These are phyloP conservation scores for Helianthus tuberosus DNA, from an alignment of 129 eudicot genomes.

Conservation along the genomic window DNA sequence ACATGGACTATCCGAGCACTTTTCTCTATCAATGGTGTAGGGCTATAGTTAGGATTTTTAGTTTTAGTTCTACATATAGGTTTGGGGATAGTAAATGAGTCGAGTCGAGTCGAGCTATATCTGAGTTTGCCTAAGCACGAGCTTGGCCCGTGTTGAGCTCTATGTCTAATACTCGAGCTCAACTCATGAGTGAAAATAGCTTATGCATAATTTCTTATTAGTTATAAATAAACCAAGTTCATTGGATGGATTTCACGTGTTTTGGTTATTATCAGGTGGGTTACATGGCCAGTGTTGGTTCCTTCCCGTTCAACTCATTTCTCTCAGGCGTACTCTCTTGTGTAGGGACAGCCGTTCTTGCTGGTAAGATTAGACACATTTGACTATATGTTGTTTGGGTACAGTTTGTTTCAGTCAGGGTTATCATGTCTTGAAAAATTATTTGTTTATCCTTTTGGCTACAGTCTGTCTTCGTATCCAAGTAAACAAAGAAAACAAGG, in stretches of 20 bases:
- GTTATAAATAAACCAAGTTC: not conserved
- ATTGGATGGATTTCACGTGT: not conserved
- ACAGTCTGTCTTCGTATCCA: slow-evolving; percentile 88
- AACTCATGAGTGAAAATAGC: not conserved
- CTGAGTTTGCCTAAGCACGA: too few species aligned
- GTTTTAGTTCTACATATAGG: not conserved
- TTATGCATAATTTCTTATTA: not conserved
- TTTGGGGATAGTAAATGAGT: not conserved
- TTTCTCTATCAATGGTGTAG: not conserved
- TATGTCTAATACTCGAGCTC: too few species aligned
- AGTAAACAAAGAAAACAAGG: slow-evolving; percentile 96
- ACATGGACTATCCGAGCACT: too few species aligned
- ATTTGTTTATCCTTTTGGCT: slow-evolving; percentile 23
- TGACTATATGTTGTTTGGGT: not conserved
- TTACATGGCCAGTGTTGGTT: slow-evolving; percentile 85
- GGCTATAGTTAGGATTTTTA: not conserved
- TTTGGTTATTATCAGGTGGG: slow-evolving; percentile 53
- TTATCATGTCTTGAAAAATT: not conserved
- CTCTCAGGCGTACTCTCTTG: slow-evolving; percentile 92
- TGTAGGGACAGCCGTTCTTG: slow-evolving; percentile 91
- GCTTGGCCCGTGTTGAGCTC: too few species aligned
- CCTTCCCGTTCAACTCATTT: slow-evolving; percentile 91
- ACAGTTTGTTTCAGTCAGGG: not conserved
- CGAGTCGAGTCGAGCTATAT: too few species aligned
- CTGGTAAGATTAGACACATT: slow-evolving; percentile 56